Conservation (phyloP, 495 filamentous ascomycete species). For the Aspergillus nidulans region DNA sequence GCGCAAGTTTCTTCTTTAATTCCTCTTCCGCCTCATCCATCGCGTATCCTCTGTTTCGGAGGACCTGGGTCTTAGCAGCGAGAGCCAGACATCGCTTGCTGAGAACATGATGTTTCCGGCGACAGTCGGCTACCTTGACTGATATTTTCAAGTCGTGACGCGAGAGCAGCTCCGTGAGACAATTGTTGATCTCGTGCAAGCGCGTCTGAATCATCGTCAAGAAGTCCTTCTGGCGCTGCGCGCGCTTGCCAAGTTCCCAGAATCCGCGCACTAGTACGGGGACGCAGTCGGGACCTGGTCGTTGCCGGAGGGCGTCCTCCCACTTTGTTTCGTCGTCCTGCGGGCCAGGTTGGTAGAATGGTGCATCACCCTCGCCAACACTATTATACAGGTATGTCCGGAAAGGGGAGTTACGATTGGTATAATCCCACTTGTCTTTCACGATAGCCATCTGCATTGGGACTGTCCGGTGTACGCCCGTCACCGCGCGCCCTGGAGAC, state of each 20-base stretch:
- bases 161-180: slow-evolving; percentile 70
- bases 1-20: slow-evolving; percentile 74
- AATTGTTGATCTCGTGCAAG: slow-evolving; percentile 89
- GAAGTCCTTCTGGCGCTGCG: slow-evolving; percentile 69
- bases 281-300: slow-evolving; percentile 72
- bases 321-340: slow-evolving; percentile 80
- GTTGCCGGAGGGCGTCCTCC: slow-evolving; percentile 86
- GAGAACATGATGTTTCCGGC: slow-evolving; percentile 72
- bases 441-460: slow-evolving; percentile 78
- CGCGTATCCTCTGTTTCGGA: slow-evolving; percentile 88
- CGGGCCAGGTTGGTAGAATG: slow-evolving; percentile 73
- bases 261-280: slow-evolving; percentile 71
- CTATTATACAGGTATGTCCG: slow-evolving; percentile 93
- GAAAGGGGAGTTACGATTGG: slow-evolving; percentile 68
- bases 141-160: slow-evolving; percentile 78
- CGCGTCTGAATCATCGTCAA: slow-evolving; percentile 68
- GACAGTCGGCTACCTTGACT: slow-evolving; percentile 73
- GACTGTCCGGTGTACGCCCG: slow-evolving; percentile 68
- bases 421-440: slow-evolving; percentile 77
- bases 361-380: slow-evolving; percentile 70
- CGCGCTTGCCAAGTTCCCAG: slow-evolving; percentile 66
- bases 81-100: slow-evolving; percentile 77
- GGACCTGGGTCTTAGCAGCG: slow-evolving; percentile 85
- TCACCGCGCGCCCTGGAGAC: slow-evolving; percentile 45
- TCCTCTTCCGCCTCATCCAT: slow-evolving; percentile 89